Evolutionary conservation across 176 grass and related monocot species (phyloP).

Genomic region (Aechmea fasciata): DNA sequence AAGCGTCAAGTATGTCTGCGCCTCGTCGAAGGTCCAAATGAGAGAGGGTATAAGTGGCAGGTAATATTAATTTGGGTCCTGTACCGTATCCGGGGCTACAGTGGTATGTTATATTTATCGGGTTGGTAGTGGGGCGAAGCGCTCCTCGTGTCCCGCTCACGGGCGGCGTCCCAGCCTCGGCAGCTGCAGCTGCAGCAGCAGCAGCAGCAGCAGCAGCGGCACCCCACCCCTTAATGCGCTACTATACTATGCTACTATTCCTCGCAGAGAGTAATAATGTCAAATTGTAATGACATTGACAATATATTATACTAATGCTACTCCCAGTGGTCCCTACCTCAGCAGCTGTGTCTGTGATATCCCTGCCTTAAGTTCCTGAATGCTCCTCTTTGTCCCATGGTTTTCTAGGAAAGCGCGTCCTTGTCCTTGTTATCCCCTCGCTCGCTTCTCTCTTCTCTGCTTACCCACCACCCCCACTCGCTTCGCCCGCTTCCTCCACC

Average conservation of each 20-base stretch:
- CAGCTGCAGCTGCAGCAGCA: slow-evolving; percentile 1
- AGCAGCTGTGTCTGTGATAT: neutral
- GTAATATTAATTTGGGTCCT: neutral
- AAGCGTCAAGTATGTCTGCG: neutral
- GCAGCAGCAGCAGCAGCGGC: neutral
- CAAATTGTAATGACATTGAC: neutral
- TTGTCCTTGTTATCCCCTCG: slow-evolving; percentile 24
- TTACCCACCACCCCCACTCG: slow-evolving; percentile 1
- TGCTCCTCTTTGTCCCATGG: slow-evolving; percentile 45
- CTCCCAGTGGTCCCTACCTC: neutral
- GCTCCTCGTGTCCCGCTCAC: slow-evolving; percentile 29
- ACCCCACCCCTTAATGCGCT: neutral
- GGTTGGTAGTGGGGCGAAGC: neutral
- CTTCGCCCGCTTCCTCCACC: slow-evolving; percentile 11
- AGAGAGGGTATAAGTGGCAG: neutral
- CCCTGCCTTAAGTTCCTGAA: slow-evolving; percentile 26
- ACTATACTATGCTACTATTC: neutral
- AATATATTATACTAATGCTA: slow-evolving; percentile 13
- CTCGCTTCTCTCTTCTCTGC: neutral
- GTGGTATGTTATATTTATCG: neutral
- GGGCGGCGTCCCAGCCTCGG: slow-evolving; percentile 24
- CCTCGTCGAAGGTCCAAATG: neutral
- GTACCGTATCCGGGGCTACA: neutral
- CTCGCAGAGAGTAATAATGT: neutral
- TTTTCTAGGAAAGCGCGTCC: slow-evolving; percentile 41